Percentiles rank a stretch among this genome's conserved stretches.
Conservation (phyloP, 148 eudicot genomes). For the Silene latifolia region DNA sequence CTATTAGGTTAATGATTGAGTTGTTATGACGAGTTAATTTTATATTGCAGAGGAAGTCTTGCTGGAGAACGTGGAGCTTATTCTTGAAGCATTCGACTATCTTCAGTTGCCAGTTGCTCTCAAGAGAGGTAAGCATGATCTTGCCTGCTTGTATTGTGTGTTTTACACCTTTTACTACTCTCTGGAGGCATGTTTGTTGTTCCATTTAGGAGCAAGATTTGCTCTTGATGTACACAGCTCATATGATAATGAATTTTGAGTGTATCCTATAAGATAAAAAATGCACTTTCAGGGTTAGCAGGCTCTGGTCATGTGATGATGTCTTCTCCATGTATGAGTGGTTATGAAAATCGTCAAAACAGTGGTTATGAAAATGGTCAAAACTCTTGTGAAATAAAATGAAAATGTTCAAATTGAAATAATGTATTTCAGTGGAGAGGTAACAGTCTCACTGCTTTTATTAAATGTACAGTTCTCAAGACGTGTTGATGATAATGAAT, state of each 20-base stretch:
- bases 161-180: background rate
- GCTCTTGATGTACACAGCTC: background rate
- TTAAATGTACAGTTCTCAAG: too few relatives aligned
- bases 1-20: background rate
- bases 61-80: slow-evolving; percentile 85
- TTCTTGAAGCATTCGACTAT: slow-evolving; percentile 92
- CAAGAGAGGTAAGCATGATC: slow-evolving; percentile 47
- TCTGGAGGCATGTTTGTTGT: background rate
- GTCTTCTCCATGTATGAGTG: background rate
- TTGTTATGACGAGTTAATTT: background rate
- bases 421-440: too few relatives aligned
- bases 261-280: background rate
- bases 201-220: background rate
- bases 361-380: background rate
- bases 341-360: background rate
- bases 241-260: background rate
- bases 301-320: background rate
- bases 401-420: too few relatives aligned
- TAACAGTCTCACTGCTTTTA: too few relatives aligned
- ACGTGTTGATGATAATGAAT: background rate
- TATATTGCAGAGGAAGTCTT: slow-evolving; percentile 77
- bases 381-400: background rate
- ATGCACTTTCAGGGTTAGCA: too few relatives aligned
- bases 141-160: background rate
- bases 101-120: slow-evolving; percentile 89